Evolutionary conservation across 768 basidiomycete species (phyloP).

Genomic region (Agrocybe chaxingu): DNA sequence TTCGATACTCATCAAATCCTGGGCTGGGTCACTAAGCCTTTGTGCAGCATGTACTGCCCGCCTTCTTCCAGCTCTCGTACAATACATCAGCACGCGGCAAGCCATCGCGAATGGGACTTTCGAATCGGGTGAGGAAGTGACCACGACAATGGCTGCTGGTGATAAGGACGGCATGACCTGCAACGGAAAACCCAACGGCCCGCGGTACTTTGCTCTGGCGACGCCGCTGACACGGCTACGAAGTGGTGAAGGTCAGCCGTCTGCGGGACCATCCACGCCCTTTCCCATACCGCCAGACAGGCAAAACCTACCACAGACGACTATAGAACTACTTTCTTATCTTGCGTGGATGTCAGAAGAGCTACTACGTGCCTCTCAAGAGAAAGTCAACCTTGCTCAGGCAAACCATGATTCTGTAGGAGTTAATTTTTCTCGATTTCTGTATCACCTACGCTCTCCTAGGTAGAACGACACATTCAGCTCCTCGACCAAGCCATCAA

Average conservation of each 20-base stretch:
- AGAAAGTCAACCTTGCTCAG: slow-evolving; percentile 75
- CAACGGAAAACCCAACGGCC: no score
- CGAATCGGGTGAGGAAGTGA: background rate
- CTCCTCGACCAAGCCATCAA: slow-evolving; percentile 67
- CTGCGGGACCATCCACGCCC: slow-evolving; percentile 14
- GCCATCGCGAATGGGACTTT: slow-evolving; percentile 8
- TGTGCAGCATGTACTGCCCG: slow-evolving; percentile 28
- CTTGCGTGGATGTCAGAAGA: slow-evolving; percentile 62
- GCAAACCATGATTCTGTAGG: slow-evolving; percentile 69
- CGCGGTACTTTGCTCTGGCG: no score
- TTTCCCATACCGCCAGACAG: slow-evolving; percentile 21
- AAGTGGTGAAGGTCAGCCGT: no score
- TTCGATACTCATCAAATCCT: background rate
- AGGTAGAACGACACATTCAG: slow-evolving; percentile 81
- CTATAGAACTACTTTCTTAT: slow-evolving; percentile 50
- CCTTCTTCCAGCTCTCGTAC: slow-evolving; percentile 41
- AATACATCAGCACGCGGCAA: slow-evolving; percentile 37
- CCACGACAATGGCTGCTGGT: background rate
- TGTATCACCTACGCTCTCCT: slow-evolving; percentile 3
- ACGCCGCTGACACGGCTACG: no score
- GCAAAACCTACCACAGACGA: slow-evolving; percentile 30
- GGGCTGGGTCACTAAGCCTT: background rate
- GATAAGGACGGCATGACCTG: background rate
- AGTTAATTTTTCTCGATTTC: slow-evolving; percentile 2
- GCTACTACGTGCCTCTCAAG: slow-evolving; percentile 60